Conservation (phyloP, 2,329 filamentous ascomycete genomes). For the Incumbomyces delicatus region DNA sequence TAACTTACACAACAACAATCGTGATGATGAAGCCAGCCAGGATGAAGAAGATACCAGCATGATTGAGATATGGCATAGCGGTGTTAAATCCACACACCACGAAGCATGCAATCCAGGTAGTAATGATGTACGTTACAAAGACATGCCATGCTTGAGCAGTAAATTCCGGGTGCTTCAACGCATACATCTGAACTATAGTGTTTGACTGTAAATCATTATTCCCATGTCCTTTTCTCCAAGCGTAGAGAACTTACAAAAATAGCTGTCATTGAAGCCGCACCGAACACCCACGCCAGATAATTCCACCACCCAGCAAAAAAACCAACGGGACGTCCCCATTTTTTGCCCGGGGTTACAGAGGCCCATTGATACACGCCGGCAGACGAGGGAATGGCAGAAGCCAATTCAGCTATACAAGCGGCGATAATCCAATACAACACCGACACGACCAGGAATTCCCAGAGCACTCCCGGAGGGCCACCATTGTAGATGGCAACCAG, state of each 20-base stretch:
- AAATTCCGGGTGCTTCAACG: conserved; percentile 47
- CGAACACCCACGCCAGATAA: conserved; percentile 49
- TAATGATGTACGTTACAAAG: conserved; percentile 47
- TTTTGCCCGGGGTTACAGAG: conserved; percentile 46
- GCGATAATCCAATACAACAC: conserved; percentile 50
- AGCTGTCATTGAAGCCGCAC: conserved; percentile 48
- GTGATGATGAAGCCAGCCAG: conserved; percentile 36
- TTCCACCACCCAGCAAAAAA: conserved; percentile 40
- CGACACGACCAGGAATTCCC: conserved; percentile 46
- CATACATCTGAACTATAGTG: conserved; percentile 52
- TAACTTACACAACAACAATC: conserved; percentile 31
- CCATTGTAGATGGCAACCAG: conserved; percentile 40
- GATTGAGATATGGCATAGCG: conserved; percentile 23
- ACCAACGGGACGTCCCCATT: conserved; percentile 43
- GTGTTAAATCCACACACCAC: conserved; percentile 36
- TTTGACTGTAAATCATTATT: conserved; percentile 27
- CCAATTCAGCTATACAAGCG: conserved; percentile 51
- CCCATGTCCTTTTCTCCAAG: too few relatives aligned
- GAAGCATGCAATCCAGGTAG: conserved; percentile 14
- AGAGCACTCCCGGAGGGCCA: conserved; percentile 52
- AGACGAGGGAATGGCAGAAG: conserved; percentile 52
- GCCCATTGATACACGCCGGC: conserved; percentile 54
- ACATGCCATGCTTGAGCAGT: conserved; percentile 47
- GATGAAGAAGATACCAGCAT: conserved; percentile 41
- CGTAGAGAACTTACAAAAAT: conserved; percentile 35